phyloP scores from a whole-genome alignment of 129 eudicot species.

The Sambucus nigra region DNA sequence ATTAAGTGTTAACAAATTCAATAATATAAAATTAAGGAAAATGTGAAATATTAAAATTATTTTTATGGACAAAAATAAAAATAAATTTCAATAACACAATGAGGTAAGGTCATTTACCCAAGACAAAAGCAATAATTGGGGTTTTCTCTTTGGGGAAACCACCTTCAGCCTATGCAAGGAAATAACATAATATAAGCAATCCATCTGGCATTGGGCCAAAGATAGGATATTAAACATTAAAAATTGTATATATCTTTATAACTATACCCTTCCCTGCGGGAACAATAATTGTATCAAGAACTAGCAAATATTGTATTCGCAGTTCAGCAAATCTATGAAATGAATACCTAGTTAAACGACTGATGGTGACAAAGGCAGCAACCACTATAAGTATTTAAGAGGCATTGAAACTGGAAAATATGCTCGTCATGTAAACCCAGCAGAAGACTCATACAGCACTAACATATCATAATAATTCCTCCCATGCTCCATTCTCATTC shows the following conservation, averaged over 20 bases:
- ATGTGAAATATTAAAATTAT: neutral
- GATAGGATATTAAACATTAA: neutral
- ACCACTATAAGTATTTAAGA: neutral
- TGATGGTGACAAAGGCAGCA: neutral
- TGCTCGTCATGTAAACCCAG: too few relatives aligned
- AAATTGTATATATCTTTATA: neutral
- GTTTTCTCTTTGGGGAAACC: slow-evolving; percentile 33
- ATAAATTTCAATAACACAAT: too few relatives aligned
- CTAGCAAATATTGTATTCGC: neutral
- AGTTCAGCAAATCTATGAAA: neutral
- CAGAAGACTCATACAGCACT: too few relatives aligned
- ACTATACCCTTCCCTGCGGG: neutral
- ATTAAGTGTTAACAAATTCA: neutral
- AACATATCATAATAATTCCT: too few relatives aligned
- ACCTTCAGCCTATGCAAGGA: slow-evolving; percentile 39
- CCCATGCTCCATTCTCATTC: too few relatives aligned
- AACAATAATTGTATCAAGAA: too few relatives aligned
- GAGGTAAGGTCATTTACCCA: slow-evolving; percentile 42
- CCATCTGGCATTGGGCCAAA: too few relatives aligned
- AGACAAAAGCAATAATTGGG: slow-evolving; percentile 63
- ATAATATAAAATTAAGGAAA: neutral
- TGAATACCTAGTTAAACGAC: neutral
- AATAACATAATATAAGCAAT: slow-evolving; percentile 4
- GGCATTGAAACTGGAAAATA: too few relatives aligned
- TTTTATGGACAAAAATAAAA: too few relatives aligned